phyloP scores from a whole-genome alignment of 1,139 yeast genomes.

The Wickerhamomyces sp. region DNA sequence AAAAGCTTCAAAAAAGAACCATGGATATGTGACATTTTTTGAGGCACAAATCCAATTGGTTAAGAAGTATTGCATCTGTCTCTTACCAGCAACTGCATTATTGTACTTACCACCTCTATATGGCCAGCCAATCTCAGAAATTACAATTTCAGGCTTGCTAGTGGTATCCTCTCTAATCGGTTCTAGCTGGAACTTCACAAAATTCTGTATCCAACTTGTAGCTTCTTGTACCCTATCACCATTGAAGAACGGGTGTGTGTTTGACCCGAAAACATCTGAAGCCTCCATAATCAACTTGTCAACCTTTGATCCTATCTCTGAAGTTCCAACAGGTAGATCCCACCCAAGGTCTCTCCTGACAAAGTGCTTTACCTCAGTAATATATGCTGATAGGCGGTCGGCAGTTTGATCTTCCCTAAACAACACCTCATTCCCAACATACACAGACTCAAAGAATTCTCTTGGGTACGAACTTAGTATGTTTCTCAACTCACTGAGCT shows the following conservation, averaged over 20 bases:
- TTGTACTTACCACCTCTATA: conserved; percentile 49
- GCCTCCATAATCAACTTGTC: conserved; percentile 29
- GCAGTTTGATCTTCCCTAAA: conserved; percentile 46
- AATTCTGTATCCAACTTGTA: conserved; percentile 50
- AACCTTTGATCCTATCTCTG: conserved; percentile 43
- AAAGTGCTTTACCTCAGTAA: conserved; percentile 38
- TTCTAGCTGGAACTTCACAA: conserved; percentile 39
- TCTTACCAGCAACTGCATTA: conserved; percentile 41
- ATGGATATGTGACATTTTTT: conserved; percentile 34
- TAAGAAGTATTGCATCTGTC: conserved; percentile 43
- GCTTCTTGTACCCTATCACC: conserved; percentile 50
- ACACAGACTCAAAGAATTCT: conserved; percentile 43
- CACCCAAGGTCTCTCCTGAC: conserved; percentile 38
- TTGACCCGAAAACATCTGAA: conserved; percentile 58
- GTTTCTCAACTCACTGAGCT: conserved; percentile 39
- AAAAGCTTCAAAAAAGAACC: conserved; percentile 68
- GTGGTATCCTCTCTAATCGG: conserved; percentile 22
- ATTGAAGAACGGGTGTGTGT: conserved; percentile 65
- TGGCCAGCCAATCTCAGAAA: conserved; percentile 75
- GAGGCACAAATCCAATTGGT: conserved; percentile 49
- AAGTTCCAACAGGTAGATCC: conserved; percentile 42
- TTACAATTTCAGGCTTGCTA: conserved; percentile 32
- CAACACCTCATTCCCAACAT: conserved; percentile 61
- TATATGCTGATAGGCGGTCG: conserved; percentile 36
- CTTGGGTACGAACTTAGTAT: conserved; percentile 43